These are phyloP conservation scores for Hamamelis virginiana DNA, from an alignment of 164 flowering plant species.

Conservation along the genomic window DNA sequence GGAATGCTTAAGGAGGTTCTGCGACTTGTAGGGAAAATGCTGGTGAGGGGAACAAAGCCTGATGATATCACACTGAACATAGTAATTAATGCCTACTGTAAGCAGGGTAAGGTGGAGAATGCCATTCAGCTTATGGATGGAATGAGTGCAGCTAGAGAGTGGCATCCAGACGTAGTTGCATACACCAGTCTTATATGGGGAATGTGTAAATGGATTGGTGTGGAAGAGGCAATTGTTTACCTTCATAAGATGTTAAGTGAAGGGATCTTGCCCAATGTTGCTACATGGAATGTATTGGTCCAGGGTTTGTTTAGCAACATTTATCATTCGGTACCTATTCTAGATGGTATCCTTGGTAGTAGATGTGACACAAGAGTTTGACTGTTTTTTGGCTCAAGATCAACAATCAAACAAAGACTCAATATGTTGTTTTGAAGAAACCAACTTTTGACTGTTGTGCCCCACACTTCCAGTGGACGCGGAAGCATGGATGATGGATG, in stretches of 20 bases:
- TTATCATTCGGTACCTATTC: slow-evolving; percentile 24
- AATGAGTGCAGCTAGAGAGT: slow-evolving; percentile 29
- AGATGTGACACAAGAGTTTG: slow-evolving; percentile 6
- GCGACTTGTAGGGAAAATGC: slow-evolving; percentile 59
- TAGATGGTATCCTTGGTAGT: slow-evolving; percentile 29
- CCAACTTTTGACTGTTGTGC: too few relatives aligned
- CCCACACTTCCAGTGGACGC: too few relatives aligned
- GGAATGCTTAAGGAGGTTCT: slow-evolving; percentile 45
- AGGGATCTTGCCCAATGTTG: slow-evolving; percentile 54
- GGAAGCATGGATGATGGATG: too few relatives aligned
- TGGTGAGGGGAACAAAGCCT: slow-evolving; percentile 54
- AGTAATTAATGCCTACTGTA: slow-evolving; percentile 62
- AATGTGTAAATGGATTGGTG: slow-evolving; percentile 42
- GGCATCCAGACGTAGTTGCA: slow-evolving; percentile 51
- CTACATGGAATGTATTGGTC: slow-evolving; percentile 68
- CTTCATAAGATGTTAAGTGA: slow-evolving; percentile 57
- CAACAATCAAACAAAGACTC: too few relatives aligned
- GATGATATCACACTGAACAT: slow-evolving; percentile 60
- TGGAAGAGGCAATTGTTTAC: slow-evolving; percentile 51
- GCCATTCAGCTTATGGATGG: slow-evolving; percentile 47
- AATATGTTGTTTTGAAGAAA: too few relatives aligned
- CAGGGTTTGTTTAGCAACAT: slow-evolving; percentile 37
- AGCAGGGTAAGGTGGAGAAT: slow-evolving; percentile 41
- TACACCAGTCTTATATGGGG: slow-evolving; percentile 68
- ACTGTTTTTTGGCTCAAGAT: too few relatives aligned